Evolutionary conservation across 208 protist species (phyloP).

Genomic region (Willaertia magna): DNA sequence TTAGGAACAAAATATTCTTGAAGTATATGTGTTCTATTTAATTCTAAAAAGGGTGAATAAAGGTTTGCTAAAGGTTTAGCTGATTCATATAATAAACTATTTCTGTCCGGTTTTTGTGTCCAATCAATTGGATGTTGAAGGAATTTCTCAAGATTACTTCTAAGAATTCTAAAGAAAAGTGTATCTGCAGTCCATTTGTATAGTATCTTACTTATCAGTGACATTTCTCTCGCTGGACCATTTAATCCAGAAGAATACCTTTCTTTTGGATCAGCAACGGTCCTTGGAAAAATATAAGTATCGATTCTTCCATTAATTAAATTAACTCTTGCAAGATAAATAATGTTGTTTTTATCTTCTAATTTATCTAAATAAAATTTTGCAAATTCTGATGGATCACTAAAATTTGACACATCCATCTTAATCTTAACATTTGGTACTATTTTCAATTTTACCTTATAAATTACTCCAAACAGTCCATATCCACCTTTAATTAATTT

Average conservation of each 20-base stretch:
- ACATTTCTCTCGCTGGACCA: constrained; percentile 24
- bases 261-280: not conserved
- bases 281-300: constrained; percentile 21
- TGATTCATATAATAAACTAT: constrained; percentile 37
- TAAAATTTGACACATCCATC: constrained; percentile 12
- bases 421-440: constrained; percentile 22
- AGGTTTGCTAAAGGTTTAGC: constrained; percentile 30
- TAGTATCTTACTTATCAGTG: constrained; percentile 7
- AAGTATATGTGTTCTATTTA: constrained; percentile 38
- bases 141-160: constrained; percentile 29
- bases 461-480: constrained; percentile 40
- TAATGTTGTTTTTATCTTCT: not conserved
- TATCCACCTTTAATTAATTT: constrained; percentile 30
- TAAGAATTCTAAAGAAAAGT: not conserved
- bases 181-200: constrained; percentile 32
- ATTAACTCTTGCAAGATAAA: constrained; percentile 30
- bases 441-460: constrained; percentile 19
- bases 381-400: constrained; percentile 18
- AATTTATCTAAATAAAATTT: constrained; percentile 17
- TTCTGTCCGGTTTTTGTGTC: constrained; percentile 29
- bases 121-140: constrained; percentile 33
- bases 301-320: constrained; percentile 22
- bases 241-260: too few species aligned
- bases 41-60: constrained; percentile 24
- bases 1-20: constrained; percentile 42